Base-by-base conservation (phyloP, 768 basidiomycete genomes). In the Solioccasus polychromus region DNA sequence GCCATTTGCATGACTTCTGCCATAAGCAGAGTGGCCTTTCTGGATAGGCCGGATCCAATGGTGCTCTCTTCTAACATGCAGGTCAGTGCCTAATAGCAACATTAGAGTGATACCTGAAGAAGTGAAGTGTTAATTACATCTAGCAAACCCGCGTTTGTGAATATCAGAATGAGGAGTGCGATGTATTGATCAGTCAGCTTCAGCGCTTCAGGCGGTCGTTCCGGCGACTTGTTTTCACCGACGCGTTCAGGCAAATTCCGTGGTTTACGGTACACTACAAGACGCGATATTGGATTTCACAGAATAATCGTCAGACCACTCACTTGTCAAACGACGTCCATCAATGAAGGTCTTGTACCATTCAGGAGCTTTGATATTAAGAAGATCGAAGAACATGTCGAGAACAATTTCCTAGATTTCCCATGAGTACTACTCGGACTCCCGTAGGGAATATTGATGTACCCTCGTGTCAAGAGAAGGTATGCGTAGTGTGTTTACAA, bases 311-410 rank as follows among this genome's bases (percentile, higher is more conserved):
- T 35, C 38, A 30, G 22, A 29, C n/a, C 36, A 56, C 83, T 50
- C 59, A 93, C 93, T 87, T 3, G 92, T 95, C 43, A 96, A 67
- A 23, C 93, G 76, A 38, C 89, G 80, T 10, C 92, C 93, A 45
- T 86, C 86, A 28, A 96, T 85, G 58, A 95, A 97, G 0, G 90
- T 87, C 57, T 91, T 80, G 61, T 91, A 90, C 92, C 94, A 97
- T 35, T 87, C 86, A 2, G 92, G 89, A 1, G 88, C 78, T 63
- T 90, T 90, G 67, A 98, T 94, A 45, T 92, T 90, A 17, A 99
- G 70, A 15, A 94, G 74, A 50, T 91, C 88, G 57, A 97, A 97
- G 57, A 98, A 88, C 80, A 96, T 86, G 55, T 98, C 92, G 42
- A 98, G 71, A 28, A 97, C 74, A 24, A 92, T 80, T 71, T 97